A percentile compares a stretch with the other conserved stretches of the same genome.
Evolutionary conservation across 2,329 filamentous ascomycete genomes (phyloP).

Genomic region (Aspergillus piperis): DNA sequence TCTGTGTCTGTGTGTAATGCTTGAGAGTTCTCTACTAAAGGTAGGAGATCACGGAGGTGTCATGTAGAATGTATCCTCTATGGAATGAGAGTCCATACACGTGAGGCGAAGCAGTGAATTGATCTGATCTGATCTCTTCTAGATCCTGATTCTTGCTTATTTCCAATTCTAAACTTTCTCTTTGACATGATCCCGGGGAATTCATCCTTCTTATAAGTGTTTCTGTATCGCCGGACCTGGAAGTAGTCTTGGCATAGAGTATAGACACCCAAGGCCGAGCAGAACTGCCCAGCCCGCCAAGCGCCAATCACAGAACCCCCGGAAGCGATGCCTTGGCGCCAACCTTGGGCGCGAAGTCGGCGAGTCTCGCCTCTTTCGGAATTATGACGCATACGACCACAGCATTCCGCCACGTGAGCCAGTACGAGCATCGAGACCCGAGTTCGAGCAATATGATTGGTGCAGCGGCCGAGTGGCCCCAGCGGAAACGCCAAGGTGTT

Average conservation of each 20-base stretch:
- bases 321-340: slow-evolving; percentile 9
- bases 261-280: neutral
- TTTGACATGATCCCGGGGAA: neutral
- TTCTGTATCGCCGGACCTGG: neutral
- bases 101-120: slow-evolving; percentile 4
- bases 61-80: slow-evolving; percentile 36
- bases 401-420: slow-evolving; percentile 14
- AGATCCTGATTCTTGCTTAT: no score
- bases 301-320: slow-evolving; percentile 12
- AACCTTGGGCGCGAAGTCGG: slow-evolving; percentile 8
- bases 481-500: slow-evolving; percentile 24
- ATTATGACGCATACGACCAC: slow-evolving; percentile 22
- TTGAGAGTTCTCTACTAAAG: slow-evolving; percentile 16
- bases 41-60: slow-evolving; percentile 30
- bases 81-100: slow-evolving; percentile 37
- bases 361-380: neutral
- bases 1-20: neutral
- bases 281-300: slow-evolving; percentile 14
- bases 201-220: neutral
- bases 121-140: slow-evolving; percentile 13
- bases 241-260: slow-evolving; percentile 5
- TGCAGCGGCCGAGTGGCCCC: neutral
- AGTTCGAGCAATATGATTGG: slow-evolving; percentile 10
- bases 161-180: neutral
- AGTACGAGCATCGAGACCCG: slow-evolving; percentile 9